A percentile compares a stretch with the other conserved stretches of the same genome.
Evolutionary conservation across 495 filamentous ascomycete genomes (phyloP).

Genomic region (Copromyces sp.): DNA sequence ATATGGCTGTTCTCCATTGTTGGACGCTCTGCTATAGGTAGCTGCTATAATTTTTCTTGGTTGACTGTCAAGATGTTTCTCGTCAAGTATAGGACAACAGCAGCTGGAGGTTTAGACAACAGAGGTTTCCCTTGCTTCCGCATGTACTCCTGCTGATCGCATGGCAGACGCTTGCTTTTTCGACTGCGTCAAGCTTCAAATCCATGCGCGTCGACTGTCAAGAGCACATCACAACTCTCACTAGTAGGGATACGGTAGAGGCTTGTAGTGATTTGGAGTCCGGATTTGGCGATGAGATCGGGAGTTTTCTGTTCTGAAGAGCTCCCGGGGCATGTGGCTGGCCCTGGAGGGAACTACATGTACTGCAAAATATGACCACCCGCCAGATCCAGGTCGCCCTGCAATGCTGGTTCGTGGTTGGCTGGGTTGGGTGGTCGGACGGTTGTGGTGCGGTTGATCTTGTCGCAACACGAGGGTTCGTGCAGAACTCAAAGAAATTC

Average conservation of each 20-base stretch:
- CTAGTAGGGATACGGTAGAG: background rate
- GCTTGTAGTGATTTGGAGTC: background rate
- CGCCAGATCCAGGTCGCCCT: background rate
- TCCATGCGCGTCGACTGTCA: background rate
- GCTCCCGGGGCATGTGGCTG: background rate
- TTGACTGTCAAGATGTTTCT: background rate
- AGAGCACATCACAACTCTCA: background rate
- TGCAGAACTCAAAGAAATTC: slow-evolving; percentile 6
- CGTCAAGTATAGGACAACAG: background rate
- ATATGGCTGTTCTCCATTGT: slow-evolving; percentile 1
- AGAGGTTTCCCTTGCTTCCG: background rate
- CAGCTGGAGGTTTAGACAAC: background rate
- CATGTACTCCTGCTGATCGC: background rate
- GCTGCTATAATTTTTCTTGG: background rate
- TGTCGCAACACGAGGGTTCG: slow-evolving; percentile 5
- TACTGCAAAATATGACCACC: background rate
- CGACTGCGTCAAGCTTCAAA: background rate
- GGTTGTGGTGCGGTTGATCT: slow-evolving; percentile 4
- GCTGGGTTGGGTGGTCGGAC: background rate
- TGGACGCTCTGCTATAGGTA: background rate
- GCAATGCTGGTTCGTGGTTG: background rate
- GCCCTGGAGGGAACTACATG: background rate
- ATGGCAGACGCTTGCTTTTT: background rate
- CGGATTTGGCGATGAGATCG: background rate
- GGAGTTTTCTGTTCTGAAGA: background rate